Evolutionary conservation across 2,329 filamentous ascomycete genomes (phyloP), one percentile per base, ranked within the genome.

Genomic region (Drechslerella coelobrocha): DNA sequence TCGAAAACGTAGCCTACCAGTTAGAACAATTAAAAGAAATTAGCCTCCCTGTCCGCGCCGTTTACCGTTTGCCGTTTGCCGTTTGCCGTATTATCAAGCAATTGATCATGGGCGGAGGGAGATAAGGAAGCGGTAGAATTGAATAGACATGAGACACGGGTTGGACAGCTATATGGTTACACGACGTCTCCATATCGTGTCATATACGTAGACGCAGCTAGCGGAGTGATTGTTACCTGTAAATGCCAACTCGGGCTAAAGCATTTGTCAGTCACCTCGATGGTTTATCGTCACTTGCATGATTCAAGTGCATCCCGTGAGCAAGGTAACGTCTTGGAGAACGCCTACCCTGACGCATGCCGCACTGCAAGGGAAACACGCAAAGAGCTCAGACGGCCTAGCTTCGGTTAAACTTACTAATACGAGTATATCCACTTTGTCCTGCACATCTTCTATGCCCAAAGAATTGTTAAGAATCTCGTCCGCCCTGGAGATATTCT

Each of bases 371-470:
- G 43, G 27, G 17, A 51, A 23, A 27, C 48, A 21, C n/a, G 41
- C 19, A 45, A 19, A n/a, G 19, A 17, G 21, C 8, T 17, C 5
- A 45, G 41, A 23, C 5, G 17, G 14, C 24, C 37, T 29, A 37
- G 23, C 76, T 80, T 74, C 79, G 89, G 88, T 88, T 63, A 86
- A 84, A 76, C 93, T 91, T 0, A 90, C 88, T 77, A 93, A 80
- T 77, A 93, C 90, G 0, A 90, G 89, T 0, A 93, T 79, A 0
- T 93, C 85, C 0, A 94, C 81, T 27, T 92, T 82, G 76, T 91
- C 88, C 0, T 92, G 74, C 24, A 62, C 41, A 39, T 50, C 65
- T n/a, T 83, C 79, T 1, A 83, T 79, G 0, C 82, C 79, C 4
- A 82, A 79, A 0, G 84, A 83, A 24, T 77, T 81, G 17, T 79